These are phyloP conservation scores for Nidularia sp. DNA, from an alignment of 768 basidiomycete genomes.

Conservation along the genomic window DNA sequence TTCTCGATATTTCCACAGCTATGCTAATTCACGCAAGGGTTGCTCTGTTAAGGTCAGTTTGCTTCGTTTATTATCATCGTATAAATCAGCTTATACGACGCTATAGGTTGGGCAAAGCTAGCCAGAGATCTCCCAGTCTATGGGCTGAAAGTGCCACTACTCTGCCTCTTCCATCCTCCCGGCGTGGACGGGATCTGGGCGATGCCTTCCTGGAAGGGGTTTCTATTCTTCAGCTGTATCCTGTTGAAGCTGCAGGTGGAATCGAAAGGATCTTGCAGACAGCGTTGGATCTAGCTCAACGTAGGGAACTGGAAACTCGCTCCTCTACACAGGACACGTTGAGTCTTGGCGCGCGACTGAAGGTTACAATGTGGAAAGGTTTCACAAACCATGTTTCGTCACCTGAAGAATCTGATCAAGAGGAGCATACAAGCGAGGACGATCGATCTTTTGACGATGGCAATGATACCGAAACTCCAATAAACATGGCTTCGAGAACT, in stretches of 20 bases:
- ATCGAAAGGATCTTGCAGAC: constrained; percentile 69
- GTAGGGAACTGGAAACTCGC: constrained; percentile 37
- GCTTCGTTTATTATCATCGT: not conserved
- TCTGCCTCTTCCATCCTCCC: constrained; percentile 30
- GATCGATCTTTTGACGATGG: constrained; percentile 30
- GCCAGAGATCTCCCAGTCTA: constrained; percentile 37
- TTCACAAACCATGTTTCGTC: constrained; percentile 50
- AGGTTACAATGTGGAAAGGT: constrained; percentile 63
- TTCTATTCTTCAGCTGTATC: constrained; percentile 60
- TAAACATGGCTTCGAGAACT: constrained; percentile 19
- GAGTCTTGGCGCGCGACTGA: constrained; percentile 53
- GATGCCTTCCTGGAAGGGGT: constrained; percentile 69
- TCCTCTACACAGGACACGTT: constrained; percentile 23
- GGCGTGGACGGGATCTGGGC: constrained; percentile 46
- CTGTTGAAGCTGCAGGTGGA: constrained; percentile 62
- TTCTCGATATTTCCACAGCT: constrained; percentile 67
- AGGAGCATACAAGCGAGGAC: constrained; percentile 10
- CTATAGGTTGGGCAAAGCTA: constrained; percentile 50
- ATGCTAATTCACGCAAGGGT: constrained; percentile 60
- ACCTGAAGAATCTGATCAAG: constrained; percentile 21
- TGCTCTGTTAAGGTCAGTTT: constrained; percentile 49
- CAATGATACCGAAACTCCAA: constrained; percentile 39
- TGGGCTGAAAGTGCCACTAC: constrained; percentile 48
- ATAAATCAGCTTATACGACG: constrained; percentile 1
- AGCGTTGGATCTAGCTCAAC: constrained; percentile 54